phyloP scores from a whole-genome alignment of 2,329 filamentous ascomycete genomes.

The Cladosporium velox region DNA sequence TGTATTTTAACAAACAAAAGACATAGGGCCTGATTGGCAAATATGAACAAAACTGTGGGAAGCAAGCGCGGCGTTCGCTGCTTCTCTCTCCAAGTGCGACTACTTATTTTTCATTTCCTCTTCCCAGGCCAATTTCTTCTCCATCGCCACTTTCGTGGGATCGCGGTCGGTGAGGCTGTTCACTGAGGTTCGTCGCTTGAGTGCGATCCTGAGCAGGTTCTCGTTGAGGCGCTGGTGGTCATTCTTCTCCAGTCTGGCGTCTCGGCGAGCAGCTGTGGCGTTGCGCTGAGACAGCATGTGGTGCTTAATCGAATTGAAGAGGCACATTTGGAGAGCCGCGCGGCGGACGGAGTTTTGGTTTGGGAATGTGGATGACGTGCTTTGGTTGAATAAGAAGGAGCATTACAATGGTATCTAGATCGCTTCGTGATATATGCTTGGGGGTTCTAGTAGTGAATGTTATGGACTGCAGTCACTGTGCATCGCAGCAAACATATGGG shows the following conservation, averaged over 20 bases:
- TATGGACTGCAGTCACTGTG: neutral
- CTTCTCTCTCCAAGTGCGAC: neutral
- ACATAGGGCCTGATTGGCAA: neutral
- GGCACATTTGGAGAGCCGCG: neutral
- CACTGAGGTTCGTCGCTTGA: constrained; percentile 22
- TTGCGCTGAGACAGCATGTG: neutral
- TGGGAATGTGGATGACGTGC: neutral
- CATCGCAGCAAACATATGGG: neutral
- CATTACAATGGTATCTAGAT: neutral
- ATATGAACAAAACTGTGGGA: neutral
- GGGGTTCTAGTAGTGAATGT: neutral
- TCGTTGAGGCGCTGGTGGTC: constrained; percentile 25
- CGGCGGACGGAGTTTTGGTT: neutral
- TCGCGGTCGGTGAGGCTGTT: constrained; percentile 29
- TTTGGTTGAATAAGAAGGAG: neutral
- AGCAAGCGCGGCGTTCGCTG: neutral
- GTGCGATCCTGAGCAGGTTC: constrained; percentile 25
- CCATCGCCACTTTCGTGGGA: constrained; percentile 24
- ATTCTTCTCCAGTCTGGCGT: constrained; percentile 19
- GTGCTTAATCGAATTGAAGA: neutral
- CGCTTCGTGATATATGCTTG: neutral
- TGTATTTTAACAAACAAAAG: constrained; percentile 1
- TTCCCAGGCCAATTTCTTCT: constrained; percentile 7
- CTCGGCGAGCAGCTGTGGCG: neutral
- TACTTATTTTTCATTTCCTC: neutral